Conservation (phyloP, 176 grass and related monocot genomes). For the Aegilops tauschii region DNA sequence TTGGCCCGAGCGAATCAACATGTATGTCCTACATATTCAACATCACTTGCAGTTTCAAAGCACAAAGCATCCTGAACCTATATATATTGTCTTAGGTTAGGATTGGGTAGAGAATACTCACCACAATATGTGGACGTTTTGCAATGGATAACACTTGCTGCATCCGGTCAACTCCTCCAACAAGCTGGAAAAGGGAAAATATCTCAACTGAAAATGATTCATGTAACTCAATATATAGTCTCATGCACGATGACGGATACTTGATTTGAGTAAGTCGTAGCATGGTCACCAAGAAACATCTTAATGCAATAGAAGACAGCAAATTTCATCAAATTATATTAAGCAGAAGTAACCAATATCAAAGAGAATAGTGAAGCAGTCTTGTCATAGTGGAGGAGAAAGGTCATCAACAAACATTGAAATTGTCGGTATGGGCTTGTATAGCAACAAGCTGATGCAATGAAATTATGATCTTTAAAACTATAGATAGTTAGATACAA, state of each 20-base stretch:
- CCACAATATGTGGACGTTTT: constrained; percentile 82
- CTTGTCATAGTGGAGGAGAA: neutral
- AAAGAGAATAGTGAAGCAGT: neutral
- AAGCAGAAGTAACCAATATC: neutral
- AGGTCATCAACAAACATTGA: neutral
- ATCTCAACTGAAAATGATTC: neutral
- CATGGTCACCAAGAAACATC: neutral
- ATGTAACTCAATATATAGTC: neutral
- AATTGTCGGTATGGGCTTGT: neutral
- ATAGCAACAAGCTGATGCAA: neutral
- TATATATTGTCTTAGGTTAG: neutral
- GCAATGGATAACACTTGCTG: constrained; percentile 71
- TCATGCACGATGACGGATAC: neutral
- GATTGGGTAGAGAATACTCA: constrained; percentile 26
- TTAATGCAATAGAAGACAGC: neutral
- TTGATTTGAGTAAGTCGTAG: neutral
- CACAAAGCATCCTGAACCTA: neutral
- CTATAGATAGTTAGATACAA: neutral
- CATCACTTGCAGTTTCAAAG: neutral
- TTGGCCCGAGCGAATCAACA: neutral
- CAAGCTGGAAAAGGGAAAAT: constrained; percentile 52
- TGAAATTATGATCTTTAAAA: neutral
- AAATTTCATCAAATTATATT: neutral
- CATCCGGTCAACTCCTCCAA: constrained; percentile 79
- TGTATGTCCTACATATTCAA: neutral